phyloP scores from a whole-genome alignment of 1,139 yeast species.

The Yarrowia galli region DNA sequence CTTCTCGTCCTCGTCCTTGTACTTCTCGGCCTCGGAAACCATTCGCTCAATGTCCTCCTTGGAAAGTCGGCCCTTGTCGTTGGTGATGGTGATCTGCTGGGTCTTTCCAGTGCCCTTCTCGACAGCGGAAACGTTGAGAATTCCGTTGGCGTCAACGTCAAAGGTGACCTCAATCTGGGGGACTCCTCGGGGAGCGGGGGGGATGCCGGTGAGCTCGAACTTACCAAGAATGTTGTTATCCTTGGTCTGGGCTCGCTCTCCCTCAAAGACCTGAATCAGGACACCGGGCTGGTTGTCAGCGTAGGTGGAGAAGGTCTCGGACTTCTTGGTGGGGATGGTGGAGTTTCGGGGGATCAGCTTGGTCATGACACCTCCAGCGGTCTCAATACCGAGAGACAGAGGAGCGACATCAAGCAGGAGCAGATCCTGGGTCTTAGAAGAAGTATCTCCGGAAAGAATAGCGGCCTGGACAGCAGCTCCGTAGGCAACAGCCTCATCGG shows the following conservation, averaged over 20 bases:
- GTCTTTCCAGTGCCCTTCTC: slow-evolving; percentile 90
- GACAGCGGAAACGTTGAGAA: slow-evolving; percentile 90
- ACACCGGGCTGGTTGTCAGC: slow-evolving; percentile 96
- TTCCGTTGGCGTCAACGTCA: slow-evolving; percentile 92
- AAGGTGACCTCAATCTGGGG: slow-evolving; percentile 94
- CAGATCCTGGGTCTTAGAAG: slow-evolving; percentile 82
- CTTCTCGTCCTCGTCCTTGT: slow-evolving; percentile 83
- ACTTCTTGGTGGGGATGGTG: slow-evolving; percentile 91
- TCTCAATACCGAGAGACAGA: slow-evolving; percentile 88
- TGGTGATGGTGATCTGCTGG: slow-evolving; percentile 81
- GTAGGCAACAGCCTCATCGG: slow-evolving; percentile 98
- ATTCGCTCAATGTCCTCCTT: slow-evolving; percentile 94
- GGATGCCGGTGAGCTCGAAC: slow-evolving; percentile 90
- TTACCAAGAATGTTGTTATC: slow-evolving; percentile 94
- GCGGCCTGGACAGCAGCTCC: slow-evolving; percentile 97
- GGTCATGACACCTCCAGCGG: slow-evolving; percentile 95
- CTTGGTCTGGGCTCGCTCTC: slow-evolving; percentile 92
- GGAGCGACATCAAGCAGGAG: slow-evolving; percentile 89
- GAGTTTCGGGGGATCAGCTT: slow-evolving; percentile 91
- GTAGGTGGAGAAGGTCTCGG: slow-evolving; percentile 89
- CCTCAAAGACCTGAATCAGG: slow-evolving; percentile 89
- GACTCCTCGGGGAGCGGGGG: slow-evolving; percentile 96
- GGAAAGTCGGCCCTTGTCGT: slow-evolving; percentile 95
- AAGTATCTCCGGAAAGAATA: slow-evolving; percentile 87
- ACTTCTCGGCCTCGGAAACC: slow-evolving; percentile 91